Base-by-base conservation (phyloP, 2,329 filamentous ascomycete genomes). In the Nannizzia gypsea region DNA sequence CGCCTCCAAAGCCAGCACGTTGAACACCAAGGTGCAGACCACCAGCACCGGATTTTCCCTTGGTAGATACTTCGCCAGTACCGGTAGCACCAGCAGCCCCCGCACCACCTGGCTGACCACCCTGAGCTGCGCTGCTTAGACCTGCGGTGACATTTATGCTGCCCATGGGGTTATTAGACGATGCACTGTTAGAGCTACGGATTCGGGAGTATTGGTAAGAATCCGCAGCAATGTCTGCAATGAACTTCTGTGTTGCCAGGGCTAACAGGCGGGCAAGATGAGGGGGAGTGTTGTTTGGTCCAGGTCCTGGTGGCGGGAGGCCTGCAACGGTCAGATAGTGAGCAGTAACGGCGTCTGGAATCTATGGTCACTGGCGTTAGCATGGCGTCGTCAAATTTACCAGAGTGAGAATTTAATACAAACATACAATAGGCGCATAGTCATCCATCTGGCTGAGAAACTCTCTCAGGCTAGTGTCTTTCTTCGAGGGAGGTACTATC, bases 141-240 rank as follows among this genome's bases (percentile, higher is more conserved):
- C 77, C 80, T 6, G 80, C 80, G 1, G 81, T 80, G 0, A 86
- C 88, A 61, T 88, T 89, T 15, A 95, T 80, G 65, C 87, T 90
- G 62, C 89, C 89, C 84, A 96, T 91, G 0, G 90, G 88, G 74
- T 96, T 96, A 72, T 91, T 95, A 11, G 86, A 86, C 64, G 88
- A 91, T 26, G 82, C 85, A 61, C 87, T 90, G 70, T 93, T 95
- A 22, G 89, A 92, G n/a, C 89, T 89, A 44, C 93, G 87, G 69
- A 99, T 97, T 58, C 92, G 89, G 63, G 88, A 90, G 80, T 96
- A 97, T 75, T 99, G 93, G 74, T 99, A 99, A 2, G 93, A 90
- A 73, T 99, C 93, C 60, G 93, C 91, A 1, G 93, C 93, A 65
- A 99, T 90, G 73, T 99, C 93, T 61, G 93, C 91, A 68, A 99